phyloP scores from a whole-genome alignment of 225 moss, liverwort and hornwort genomes.

The Antitrichia curtipendula region DNA sequence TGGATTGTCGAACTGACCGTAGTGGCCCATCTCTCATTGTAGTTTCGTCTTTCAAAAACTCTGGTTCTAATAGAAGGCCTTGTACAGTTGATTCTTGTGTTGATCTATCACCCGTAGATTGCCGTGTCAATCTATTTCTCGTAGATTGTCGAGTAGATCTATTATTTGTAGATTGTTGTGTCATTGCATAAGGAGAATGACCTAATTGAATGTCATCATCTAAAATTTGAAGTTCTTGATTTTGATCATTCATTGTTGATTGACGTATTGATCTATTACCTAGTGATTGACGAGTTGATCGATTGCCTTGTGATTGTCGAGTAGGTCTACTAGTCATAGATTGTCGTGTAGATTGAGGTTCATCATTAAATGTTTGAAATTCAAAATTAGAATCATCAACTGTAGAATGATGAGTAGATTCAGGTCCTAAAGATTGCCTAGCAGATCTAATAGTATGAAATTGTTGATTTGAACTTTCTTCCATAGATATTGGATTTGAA shows the following conservation, averaged over 20 bases:
- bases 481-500: background rate
- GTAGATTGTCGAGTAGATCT: background rate
- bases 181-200: background rate
- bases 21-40: background rate
- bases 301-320: background rate
- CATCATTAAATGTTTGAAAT: background rate
- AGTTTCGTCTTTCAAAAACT: background rate
- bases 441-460: background rate
- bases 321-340: background rate
- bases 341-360: background rate
- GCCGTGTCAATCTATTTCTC: background rate
- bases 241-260: background rate
- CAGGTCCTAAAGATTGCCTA: background rate
- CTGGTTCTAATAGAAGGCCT: background rate
- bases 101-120: background rate
- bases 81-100: background rate
- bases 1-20: background rate
- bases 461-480: background rate
- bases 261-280: background rate
- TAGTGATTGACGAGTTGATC: background rate
- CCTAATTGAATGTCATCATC: conserved; percentile 1
- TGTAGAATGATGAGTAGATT: background rate
- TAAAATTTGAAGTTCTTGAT: background rate
- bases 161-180: background rate
- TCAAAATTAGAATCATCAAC: background rate